A percentile compares a stretch with the other conserved stretches of the same genome.
Evolutionary conservation across 164 flowering plant genomes (phyloP).

Genomic region (Brasenia schreberi): DNA sequence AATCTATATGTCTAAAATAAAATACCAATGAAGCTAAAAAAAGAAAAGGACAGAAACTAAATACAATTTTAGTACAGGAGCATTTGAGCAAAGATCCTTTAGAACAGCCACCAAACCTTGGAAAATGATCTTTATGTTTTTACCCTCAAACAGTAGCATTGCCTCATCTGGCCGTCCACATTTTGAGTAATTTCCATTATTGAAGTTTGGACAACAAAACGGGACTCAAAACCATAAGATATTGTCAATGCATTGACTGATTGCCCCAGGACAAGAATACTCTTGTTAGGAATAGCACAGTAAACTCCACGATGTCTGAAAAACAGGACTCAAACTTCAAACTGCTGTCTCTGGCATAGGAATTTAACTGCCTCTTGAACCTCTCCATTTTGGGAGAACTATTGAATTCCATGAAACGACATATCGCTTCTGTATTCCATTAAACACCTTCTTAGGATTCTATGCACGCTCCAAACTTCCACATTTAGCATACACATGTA

Average conservation of each 20-base stretch:
- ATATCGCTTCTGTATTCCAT: conserved; percentile 37
- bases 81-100: too few relatives aligned
- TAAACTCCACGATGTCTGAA: conserved; percentile 42
- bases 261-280: conserved; percentile 29
- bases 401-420: conserved; percentile 75
- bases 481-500: conserved; percentile 50
- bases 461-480: conserved; percentile 36
- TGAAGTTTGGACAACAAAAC: conserved; percentile 36
- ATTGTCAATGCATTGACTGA: conserved; percentile 50
- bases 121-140: conserved; percentile 38
- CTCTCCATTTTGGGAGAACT: conserved; percentile 33
- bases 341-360: conserved; percentile 31
- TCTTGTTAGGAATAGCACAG: conserved; percentile 19
- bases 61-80: too few relatives aligned
- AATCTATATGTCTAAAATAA: too few relatives aligned
- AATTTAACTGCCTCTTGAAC: conserved; percentile 25
- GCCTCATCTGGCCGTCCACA: conserved; percentile 28
- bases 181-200: conserved; percentile 55
- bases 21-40: too few relatives aligned
- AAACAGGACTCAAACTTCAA: conserved; percentile 34
- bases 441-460: conserved; percentile 23
- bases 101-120: conserved; percentile 17
- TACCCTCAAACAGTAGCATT: conserved; percentile 26
- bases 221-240: conserved; percentile 27
- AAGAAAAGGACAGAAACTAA: too few relatives aligned